These are phyloP conservation scores for Cladophialophora yegresii DNA, from an alignment of 2,329 filamentous ascomycete species.

Conservation along the genomic window DNA sequence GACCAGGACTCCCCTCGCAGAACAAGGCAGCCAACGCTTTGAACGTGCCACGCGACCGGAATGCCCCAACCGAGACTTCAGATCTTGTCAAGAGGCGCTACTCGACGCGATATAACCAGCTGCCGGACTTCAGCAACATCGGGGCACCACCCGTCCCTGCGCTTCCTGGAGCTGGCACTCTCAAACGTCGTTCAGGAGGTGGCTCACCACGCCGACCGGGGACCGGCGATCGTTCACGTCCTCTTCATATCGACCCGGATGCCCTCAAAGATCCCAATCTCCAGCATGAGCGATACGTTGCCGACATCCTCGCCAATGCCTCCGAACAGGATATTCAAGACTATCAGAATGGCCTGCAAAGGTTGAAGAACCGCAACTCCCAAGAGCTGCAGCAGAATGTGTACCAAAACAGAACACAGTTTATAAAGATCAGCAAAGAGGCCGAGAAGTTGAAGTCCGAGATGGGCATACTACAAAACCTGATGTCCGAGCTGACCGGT, in stretches of 20 bases:
- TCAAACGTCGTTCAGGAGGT: slow-evolving; percentile 45
- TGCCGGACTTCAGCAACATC: slow-evolving; percentile 68
- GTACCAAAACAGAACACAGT: slow-evolving; percentile 94
- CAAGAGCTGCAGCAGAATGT: slow-evolving; percentile 91
- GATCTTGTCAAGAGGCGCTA: slow-evolving; percentile 94
- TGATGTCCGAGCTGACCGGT: slow-evolving; percentile 89
- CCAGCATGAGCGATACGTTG: slow-evolving; percentile 70
- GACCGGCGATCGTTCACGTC: slow-evolving; percentile 53
- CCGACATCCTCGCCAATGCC: slow-evolving; percentile 75
- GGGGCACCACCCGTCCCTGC: slow-evolving; percentile 70
- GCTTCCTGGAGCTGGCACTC: slow-evolving; percentile 56
- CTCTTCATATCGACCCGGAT: slow-evolving; percentile 72
- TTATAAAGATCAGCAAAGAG: slow-evolving; percentile 99
- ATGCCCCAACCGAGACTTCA: slow-evolving; percentile 50
- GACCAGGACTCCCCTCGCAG: slow-evolving; percentile 38
- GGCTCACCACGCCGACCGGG: slow-evolving; percentile 59
- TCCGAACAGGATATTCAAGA: slow-evolving; percentile 83
- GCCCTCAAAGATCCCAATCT: slow-evolving; percentile 78
- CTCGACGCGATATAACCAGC: slow-evolving; percentile 84
- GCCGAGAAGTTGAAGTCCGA: slow-evolving; percentile 96
- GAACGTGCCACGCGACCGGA: slow-evolving; percentile 43
- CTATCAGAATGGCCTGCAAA: slow-evolving; percentile 74
- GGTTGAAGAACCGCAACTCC: slow-evolving; percentile 74
- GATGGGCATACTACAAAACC: slow-evolving; percentile 83
- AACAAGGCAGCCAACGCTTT: slow-evolving; percentile 43